phyloP scores from a whole-genome alignment of 2,329 filamentous ascomycete species.

The Alternaria arborescens region DNA sequence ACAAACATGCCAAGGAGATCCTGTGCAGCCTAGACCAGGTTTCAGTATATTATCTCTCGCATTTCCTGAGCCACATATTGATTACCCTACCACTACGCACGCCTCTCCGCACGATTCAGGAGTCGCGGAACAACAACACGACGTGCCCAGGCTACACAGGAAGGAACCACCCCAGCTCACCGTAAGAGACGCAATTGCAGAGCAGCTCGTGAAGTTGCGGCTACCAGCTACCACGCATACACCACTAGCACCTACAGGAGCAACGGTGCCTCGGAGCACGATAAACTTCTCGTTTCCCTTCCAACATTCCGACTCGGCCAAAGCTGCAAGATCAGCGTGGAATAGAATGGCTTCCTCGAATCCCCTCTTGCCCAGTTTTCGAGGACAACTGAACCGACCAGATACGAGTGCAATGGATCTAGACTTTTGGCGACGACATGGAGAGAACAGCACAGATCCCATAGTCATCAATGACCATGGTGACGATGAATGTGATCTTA shows the following conservation, averaged over 20 bases:
- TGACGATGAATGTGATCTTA: background rate
- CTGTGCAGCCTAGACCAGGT: background rate
- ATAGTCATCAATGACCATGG: background rate
- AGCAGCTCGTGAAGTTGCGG: slow-evolving; percentile 5
- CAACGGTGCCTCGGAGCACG: background rate
- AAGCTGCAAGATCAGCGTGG: background rate
- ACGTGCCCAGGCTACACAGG: background rate
- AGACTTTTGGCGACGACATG: background rate
- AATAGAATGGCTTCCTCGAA: background rate
- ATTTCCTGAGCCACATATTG: background rate
- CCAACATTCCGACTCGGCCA: background rate
- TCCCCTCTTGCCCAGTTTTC: background rate
- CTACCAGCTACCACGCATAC: background rate
- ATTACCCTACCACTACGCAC: background rate
- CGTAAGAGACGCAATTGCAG: slow-evolving; percentile 5
- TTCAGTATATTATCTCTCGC: background rate
- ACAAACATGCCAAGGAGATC: background rate
- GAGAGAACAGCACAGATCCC: background rate
- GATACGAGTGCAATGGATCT: background rate
- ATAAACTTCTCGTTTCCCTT: slow-evolving; percentile 1
- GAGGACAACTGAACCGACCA: background rate
- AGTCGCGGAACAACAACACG: background rate
- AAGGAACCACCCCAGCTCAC: background rate
- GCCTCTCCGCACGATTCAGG: background rate
- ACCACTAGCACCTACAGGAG: background rate